Evolutionary conservation across 768 basidiomycete species (phyloP).

Genomic region (Pleurotus sapidus): DNA sequence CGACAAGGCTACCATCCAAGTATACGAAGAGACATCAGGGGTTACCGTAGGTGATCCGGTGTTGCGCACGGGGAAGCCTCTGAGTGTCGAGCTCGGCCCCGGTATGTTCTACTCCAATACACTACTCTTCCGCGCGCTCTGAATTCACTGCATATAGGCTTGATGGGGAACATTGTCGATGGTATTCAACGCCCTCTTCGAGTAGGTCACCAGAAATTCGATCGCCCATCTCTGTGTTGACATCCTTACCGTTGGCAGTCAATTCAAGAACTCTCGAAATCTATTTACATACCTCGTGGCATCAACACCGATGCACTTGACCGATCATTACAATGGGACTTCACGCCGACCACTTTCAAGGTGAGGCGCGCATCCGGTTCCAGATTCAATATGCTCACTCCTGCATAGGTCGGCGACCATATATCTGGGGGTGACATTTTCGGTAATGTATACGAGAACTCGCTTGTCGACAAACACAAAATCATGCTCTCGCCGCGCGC

Average conservation of each 20-base stretch:
- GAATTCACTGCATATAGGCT: conserved; percentile 44
- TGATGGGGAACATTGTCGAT: conserved; percentile 99
- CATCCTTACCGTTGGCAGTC: conserved; percentile 38
- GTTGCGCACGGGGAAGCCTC: conserved; percentile 93
- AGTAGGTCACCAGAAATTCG: conserved; percentile 40
- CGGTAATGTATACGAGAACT: conserved; percentile 95
- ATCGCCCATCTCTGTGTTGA: background rate
- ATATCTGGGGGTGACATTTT: conserved; percentile 97
- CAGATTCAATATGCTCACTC: conserved; percentile 8
- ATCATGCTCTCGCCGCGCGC: conserved; percentile 94
- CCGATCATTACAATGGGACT: conserved; percentile 91
- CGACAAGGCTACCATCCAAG: conserved; percentile 98
- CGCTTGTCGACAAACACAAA: conserved; percentile 94
- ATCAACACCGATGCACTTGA: conserved; percentile 97
- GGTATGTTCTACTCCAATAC: conserved; percentile 44
- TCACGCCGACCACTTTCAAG: conserved; percentile 79
- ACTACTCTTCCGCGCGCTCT: background rate
- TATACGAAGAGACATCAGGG: conserved; percentile 99
- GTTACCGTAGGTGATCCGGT: conserved; percentile 99
- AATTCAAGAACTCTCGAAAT: conserved; percentile 95
- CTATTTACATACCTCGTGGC: conserved; percentile 99
- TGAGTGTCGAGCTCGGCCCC: conserved; percentile 96
- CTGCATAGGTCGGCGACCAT: conserved; percentile 87
- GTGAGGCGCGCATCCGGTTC: conserved; percentile 29
- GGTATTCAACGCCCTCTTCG: conserved; percentile 92